Conservation (phyloP, 108 stramenopile genomes). For the Pseudonitzschia pungens region DNA sequence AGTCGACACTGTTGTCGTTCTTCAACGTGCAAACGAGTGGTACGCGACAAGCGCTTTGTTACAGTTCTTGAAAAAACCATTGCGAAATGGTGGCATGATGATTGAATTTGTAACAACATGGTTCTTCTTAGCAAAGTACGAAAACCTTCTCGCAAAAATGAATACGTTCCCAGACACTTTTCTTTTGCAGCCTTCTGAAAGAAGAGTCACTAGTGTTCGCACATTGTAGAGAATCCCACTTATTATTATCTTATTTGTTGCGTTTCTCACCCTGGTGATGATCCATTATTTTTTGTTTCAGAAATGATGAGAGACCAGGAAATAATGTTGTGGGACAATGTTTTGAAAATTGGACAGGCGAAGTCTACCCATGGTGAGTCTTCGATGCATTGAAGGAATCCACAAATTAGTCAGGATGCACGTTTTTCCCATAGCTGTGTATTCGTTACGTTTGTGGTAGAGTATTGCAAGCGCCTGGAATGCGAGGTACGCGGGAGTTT, state of each 20-base stretch:
- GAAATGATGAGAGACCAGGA: not conserved
- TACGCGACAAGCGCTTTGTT: not conserved
- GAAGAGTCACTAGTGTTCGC: constrained; percentile 41
- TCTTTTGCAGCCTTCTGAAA: constrained; percentile 17
- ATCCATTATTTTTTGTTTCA: not conserved
- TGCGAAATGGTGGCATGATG: not conserved
- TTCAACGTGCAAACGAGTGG: too few relatives aligned
- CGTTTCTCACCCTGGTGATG: too few relatives aligned
- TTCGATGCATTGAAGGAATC: not conserved
- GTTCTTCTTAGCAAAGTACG: not conserved
- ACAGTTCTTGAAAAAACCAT: not conserved
- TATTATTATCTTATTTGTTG: too few relatives aligned
- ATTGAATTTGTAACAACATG: not conserved
- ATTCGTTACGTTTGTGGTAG: constrained; percentile 16
- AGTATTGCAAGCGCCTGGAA: constrained; percentile 16
- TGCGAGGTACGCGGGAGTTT: constrained; percentile 16
- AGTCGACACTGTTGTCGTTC: not conserved
- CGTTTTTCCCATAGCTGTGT: not conserved
- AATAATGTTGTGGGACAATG: not conserved
- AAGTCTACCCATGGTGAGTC: not conserved
- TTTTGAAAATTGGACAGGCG: not conserved
- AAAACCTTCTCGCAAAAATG: constrained; percentile 18
- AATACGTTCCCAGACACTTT: constrained; percentile 46
- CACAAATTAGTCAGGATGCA: constrained; percentile 16
- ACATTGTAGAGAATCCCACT: constrained; percentile 13